A percentile compares a stretch with the other conserved stretches of the same genome.
phyloP scores from a whole-genome alignment of 2,329 filamentous ascomycete genomes.

The Pseudogymnoascus sp. region DNA sequence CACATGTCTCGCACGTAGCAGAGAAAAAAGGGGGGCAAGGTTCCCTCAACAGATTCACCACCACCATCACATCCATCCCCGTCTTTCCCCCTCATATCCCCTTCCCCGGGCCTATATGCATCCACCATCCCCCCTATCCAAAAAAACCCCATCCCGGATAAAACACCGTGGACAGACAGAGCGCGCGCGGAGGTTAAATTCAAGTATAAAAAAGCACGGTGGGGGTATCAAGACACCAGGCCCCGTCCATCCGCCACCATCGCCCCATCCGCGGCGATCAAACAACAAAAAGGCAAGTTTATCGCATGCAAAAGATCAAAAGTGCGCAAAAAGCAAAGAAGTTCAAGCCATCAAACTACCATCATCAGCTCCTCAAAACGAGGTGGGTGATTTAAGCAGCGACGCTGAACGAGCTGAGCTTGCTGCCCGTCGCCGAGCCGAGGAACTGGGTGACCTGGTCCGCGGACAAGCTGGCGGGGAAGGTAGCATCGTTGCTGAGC shows the following conservation, averaged over 20 bases:
- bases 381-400: not conserved
- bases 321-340: not conserved
- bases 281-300: not conserved
- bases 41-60: too few relatives aligned
- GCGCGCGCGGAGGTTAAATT: not conserved
- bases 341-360: not conserved
- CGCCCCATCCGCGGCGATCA: not conserved
- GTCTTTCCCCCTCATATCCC: too few relatives aligned
- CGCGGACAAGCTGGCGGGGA: slow-evolving; percentile 33
- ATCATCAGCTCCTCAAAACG: not conserved
- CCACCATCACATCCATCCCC: too few relatives aligned
- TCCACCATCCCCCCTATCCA: not conserved
- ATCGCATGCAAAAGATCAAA: not conserved
- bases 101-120: too few relatives aligned
- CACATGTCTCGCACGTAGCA: too few relatives aligned
- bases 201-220: not conserved
- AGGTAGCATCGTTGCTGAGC: slow-evolving; percentile 35
- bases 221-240: not conserved
- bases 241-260: not conserved
- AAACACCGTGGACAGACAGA: not conserved
- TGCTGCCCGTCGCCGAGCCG: not conserved
- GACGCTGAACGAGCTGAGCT: not conserved
- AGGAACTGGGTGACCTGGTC: slow-evolving; percentile 26
- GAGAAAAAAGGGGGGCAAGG: too few relatives aligned
- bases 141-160: not conserved